Percentiles rank a stretch among this genome's conserved stretches.
Evolutionary conservation across 768 basidiomycete genomes (phyloP).

Genomic region (Hemileccinum impolitum): DNA sequence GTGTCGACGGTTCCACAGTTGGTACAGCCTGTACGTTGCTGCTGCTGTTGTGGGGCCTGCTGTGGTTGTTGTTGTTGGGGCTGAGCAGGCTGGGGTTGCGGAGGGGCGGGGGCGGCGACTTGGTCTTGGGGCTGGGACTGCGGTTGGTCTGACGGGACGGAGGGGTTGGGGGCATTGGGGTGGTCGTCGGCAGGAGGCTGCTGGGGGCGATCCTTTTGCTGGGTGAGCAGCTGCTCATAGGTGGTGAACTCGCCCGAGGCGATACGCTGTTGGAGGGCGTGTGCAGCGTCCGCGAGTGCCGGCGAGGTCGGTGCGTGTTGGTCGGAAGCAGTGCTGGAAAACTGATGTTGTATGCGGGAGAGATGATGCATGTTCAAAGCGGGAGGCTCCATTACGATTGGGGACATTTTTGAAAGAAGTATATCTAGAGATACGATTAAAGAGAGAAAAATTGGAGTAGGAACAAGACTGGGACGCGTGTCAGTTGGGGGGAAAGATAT

Average conservation of each 20-base stretch:
- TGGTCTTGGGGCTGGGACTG: conserved; percentile 19
- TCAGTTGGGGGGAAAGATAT: conserved; percentile 3
- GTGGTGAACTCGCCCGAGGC: conserved; percentile 26
- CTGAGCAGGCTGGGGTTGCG: conserved; percentile 23
- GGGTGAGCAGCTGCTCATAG: conserved; percentile 30
- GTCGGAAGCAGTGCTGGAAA: conserved; percentile 33
- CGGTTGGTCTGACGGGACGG: conserved; percentile 12
- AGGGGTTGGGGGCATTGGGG: conserved; percentile 3
- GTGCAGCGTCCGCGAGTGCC: conserved; percentile 19
- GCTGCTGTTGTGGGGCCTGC: conserved; percentile 33
- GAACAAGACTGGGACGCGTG: conserved; percentile 9
- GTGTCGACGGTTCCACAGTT: conserved; percentile 78
- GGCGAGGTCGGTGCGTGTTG: conserved; percentile 25
- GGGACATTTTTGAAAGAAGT: conserved; percentile 43
- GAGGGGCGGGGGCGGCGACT: conserved; percentile 28
- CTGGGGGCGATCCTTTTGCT: conserved; percentile 30
- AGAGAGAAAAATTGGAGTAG: conserved; percentile 21
- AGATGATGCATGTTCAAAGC: conserved; percentile 51
- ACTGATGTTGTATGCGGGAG: conserved; percentile 48
- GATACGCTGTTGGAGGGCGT: conserved; percentile 30
- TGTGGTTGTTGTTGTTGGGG: conserved; percentile 21
- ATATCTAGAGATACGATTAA: conserved; percentile 35
- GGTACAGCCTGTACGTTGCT: conserved; percentile 49
- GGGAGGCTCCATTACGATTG: conserved; percentile 56
- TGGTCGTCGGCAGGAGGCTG: conserved; percentile 17